phyloP scores from a whole-genome alignment of 2,329 filamentous ascomycete species.

The Juglanconis sp. region DNA sequence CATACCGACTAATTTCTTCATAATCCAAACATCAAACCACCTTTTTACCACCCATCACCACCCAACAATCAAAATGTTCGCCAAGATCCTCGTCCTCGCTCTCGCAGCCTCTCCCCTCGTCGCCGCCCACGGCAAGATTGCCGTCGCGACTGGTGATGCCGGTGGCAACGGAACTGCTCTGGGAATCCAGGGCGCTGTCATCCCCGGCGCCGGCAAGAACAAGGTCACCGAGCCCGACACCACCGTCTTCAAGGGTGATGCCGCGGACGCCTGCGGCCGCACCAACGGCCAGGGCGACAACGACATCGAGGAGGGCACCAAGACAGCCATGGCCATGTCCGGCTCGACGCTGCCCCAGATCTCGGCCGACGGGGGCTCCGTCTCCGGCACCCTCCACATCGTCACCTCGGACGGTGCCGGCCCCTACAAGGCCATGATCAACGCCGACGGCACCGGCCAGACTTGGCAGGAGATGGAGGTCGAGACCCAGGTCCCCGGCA shows the following conservation, averaged over 20 bases:
- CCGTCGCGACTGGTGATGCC: slow-evolving; percentile 26
- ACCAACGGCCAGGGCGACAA: slow-evolving; percentile 36
- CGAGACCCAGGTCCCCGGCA: slow-evolving; percentile 35
- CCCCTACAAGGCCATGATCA: slow-evolving; percentile 35
- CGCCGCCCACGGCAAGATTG: slow-evolving; percentile 29
- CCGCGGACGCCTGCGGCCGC: slow-evolving; percentile 35
- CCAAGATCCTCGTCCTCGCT: slow-evolving; percentile 18
- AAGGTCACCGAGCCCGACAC: slow-evolving; percentile 41
- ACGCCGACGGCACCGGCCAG: slow-evolving; percentile 33
- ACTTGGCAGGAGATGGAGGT: slow-evolving; percentile 31
- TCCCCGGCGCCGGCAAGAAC: slow-evolving; percentile 24
- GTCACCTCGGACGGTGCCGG: slow-evolving; percentile 41
- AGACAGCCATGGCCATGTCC: slow-evolving; percentile 32
- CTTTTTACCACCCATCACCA: not conserved
- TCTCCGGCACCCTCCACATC: slow-evolving; percentile 36
- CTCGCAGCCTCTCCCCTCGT: slow-evolving; percentile 27
- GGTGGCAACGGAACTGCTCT: slow-evolving; percentile 38
- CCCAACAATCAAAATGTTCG: slow-evolving; percentile 10
- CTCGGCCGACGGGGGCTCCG: slow-evolving; percentile 27
- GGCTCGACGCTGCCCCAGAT: slow-evolving; percentile 39
- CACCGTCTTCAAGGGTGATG: slow-evolving; percentile 39
- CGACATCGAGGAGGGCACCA: slow-evolving; percentile 28
- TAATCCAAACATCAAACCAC: not conserved
- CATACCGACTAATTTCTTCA: not conserved
- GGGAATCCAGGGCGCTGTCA: slow-evolving; percentile 33